Base-by-base conservation (phyloP, 2,329 filamentous ascomycete genomes). In the Massarina eburnea region DNA sequence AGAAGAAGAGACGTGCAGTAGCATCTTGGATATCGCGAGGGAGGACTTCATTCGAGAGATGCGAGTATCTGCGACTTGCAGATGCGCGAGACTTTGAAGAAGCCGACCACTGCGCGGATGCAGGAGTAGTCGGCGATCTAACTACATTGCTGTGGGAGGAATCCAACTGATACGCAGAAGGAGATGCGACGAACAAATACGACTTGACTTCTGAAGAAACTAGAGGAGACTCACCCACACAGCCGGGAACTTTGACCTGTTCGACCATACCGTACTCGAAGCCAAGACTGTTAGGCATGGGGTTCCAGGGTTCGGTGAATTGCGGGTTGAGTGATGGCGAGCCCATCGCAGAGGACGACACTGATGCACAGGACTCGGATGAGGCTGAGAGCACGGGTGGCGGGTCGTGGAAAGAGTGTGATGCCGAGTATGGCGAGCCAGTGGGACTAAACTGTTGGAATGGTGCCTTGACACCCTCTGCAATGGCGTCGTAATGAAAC, bases 281-380 rank as follows among this genome's bases (percentile, higher is more conserved):
- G 40, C 78, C 80, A 27, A 87, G 72, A 42, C 78, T 78, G 41
- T 80, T 58, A 45, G 42, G 20, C 80, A 80, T 52, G 79, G 80
- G 51, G 68, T 71, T 41, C 85, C 88, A 41, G 74, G 80, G 45
- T 71, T 84, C 47, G 76, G 77, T 48, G 79, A 83, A 49, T 78
- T 89, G 51, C 79, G 76, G 62, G 77, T 82, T 41, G 78, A 85
- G 22, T 77, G 80, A 73, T 21, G 77, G 77, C 5, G 77, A 80
- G 34, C 73, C 75, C 53, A 75, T 73, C 14, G 73, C 67, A 9
- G 77, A 80, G 3, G 77, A 79, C 9, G 77, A 73, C 8, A 72
- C 70, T 15, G 76, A 79, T 36, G 75, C 74, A 44, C 74, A 75
- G 22, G 77, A 79, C 55, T 79, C 75, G 8, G 76, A 79, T 3